Evolutionary conservation across 2,329 filamentous ascomycete genomes (phyloP).

Genomic region (Colletotrichum tropicale): DNA sequence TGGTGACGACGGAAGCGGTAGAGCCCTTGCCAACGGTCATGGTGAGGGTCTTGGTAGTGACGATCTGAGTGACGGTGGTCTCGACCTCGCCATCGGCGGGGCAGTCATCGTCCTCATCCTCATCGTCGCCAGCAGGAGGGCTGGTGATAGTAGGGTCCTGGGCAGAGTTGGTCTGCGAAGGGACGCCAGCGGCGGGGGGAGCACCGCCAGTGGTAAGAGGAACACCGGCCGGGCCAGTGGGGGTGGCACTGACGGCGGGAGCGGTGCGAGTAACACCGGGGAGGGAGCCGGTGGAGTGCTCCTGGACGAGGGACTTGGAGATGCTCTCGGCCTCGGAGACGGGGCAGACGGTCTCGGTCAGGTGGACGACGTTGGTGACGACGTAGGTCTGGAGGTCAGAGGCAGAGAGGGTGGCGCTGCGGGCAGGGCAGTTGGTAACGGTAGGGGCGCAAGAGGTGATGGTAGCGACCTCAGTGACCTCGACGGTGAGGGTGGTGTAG

Average conservation of each 20-base stretch:
- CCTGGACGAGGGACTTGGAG: conserved; percentile 41
- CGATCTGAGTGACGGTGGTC: conserved; percentile 29
- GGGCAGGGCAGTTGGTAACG: conserved; percentile 60
- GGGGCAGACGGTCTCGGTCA: conserved; percentile 51
- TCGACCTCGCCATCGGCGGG: conserved; percentile 14
- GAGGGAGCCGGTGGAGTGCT: conserved; percentile 39
- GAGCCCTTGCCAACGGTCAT: conserved; percentile 36
- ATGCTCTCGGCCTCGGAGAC: conserved; percentile 44
- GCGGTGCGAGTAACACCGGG: conserved; percentile 37
- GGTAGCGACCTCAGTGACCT: conserved; percentile 59
- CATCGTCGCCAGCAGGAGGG: not conserved
- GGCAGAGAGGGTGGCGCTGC: conserved; percentile 38
- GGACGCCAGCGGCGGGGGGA: conserved; percentile 1
- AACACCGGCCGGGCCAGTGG: conserved; percentile 21
- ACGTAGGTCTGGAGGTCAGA: conserved; percentile 35
- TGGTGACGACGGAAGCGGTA: conserved; percentile 39
- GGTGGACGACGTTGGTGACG: conserved; percentile 42
- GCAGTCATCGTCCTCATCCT: conserved; percentile 17
- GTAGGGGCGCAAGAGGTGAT: conserved; percentile 63
- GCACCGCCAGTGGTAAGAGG: conserved; percentile 40
- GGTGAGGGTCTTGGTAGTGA: conserved; percentile 37
- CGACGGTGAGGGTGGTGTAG: conserved; percentile 51
- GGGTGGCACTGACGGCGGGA: conserved; percentile 31
- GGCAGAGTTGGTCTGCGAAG: conserved; percentile 20
- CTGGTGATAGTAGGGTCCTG: conserved; percentile 20